Percentiles rank a stretch among this genome's conserved stretches.
Evolutionary conservation across 2,329 filamentous ascomycete species (phyloP).

Genomic region (Clonostachys rhizophaga): DNA sequence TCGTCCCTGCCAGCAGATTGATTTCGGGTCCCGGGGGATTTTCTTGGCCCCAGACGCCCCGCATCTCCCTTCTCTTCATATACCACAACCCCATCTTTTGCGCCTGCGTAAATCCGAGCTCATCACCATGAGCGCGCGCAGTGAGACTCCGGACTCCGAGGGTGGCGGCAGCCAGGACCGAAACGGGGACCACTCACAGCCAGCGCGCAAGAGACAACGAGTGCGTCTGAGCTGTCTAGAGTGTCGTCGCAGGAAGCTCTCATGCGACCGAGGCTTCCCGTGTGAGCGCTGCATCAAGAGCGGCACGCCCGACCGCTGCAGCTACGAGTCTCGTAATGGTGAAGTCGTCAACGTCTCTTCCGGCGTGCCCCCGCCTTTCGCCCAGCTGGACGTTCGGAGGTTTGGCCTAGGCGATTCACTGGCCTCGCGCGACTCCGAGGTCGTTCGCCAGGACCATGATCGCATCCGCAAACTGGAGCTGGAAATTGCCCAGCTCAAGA

Average conservation of each 20-base stretch:
- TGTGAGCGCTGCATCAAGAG: constrained; percentile 60
- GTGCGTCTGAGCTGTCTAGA: constrained; percentile 56
- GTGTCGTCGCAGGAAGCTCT: constrained; percentile 56
- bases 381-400: constrained; percentile 31
- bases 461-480: constrained; percentile 55
- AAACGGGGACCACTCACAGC: constrained; percentile 15
- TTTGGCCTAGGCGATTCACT: constrained; percentile 25
- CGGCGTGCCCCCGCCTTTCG: constrained; percentile 35
- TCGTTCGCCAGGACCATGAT: constrained; percentile 45
- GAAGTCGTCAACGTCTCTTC: constrained; percentile 43
- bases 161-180: constrained; percentile 10
- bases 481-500: constrained; percentile 53
- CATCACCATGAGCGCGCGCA: constrained; percentile 14
- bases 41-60: constrained; percentile 1
- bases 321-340: constrained; percentile 52
- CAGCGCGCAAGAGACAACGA: constrained; percentile 52
- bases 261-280: constrained; percentile 56
- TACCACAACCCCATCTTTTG: background rate
- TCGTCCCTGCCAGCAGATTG: background rate
- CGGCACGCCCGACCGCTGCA: constrained; percentile 54
- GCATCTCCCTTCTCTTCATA: constrained; percentile 2
- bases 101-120: background rate
- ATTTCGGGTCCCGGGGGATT: background rate
- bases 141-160: constrained; percentile 32
- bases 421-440: constrained; percentile 26